Conservation (phyloP, 2,329 filamentous ascomycete species). For the Didymosphaeria variabile region DNA sequence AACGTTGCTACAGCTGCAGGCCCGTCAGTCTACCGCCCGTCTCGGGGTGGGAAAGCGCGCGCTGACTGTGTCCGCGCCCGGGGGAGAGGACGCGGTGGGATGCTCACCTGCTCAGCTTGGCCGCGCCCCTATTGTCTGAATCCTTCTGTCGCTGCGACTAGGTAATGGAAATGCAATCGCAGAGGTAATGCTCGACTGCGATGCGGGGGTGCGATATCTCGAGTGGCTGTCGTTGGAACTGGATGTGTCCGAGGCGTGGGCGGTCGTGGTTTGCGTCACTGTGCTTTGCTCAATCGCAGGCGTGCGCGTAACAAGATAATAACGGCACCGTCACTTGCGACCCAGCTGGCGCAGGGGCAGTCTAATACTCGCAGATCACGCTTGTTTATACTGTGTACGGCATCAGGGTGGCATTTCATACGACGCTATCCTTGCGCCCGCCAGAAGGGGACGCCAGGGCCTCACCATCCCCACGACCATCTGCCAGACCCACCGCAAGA, state of each 20-base stretch:
- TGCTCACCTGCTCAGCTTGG: conserved; percentile 28
- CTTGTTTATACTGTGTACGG: conserved; percentile 35
- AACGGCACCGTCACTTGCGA: conserved; percentile 25
- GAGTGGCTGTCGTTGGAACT: conserved; percentile 4
- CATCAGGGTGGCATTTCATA: conserved; percentile 34
- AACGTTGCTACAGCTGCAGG: conserved; percentile 31
- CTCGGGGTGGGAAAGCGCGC: conserved; percentile 15
- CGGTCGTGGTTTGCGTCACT: conserved; percentile 27
- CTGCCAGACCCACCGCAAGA: conserved; percentile 36
- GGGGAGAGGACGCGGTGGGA: conserved; percentile 12
- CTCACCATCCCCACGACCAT: conserved; percentile 35
- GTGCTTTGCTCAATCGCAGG: conserved; percentile 27
- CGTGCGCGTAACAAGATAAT: conserved; percentile 30
- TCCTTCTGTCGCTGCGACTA: conserved; percentile 16
- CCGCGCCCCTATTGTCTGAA: conserved; percentile 24
- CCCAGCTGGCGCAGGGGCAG: conserved; percentile 37
- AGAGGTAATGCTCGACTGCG: not conserved
- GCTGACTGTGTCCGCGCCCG: conserved; percentile 39
- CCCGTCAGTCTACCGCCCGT: conserved; percentile 23
- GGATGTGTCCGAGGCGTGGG: not conserved
- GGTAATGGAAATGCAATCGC: conserved; percentile 21
- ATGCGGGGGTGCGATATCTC: conserved; percentile 4
- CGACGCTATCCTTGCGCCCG: not conserved
- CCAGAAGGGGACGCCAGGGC: conserved; percentile 30
- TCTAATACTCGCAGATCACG: conserved; percentile 44